Base-by-base conservation (phyloP, 371 early-diverging fungal species). In the Syncephalis plumigaleata region DNA sequence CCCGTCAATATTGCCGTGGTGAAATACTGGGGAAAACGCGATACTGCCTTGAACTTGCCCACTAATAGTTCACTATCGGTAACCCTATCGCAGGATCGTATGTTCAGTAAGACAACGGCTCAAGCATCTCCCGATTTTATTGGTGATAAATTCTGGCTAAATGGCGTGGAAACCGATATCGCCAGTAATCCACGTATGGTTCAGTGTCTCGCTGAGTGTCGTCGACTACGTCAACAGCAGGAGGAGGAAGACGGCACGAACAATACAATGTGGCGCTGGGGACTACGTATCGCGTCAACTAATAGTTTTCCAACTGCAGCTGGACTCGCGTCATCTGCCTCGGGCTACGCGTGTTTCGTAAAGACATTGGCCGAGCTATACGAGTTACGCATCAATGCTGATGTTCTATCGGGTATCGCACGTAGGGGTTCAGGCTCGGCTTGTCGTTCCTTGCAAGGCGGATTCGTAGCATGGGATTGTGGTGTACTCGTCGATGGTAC, bases 261-360 rank as follows among this genome's bases (percentile, higher is more conserved):
- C 24, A 61, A 63, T 9, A 66, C 65, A 5, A 59, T 84, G 46
- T 77, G 81, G 0, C 54, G 58, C 22, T 75, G 73, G 57, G 53
- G 60, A 25, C 50, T 95, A 44, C 89, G 83, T 55, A 78, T 94
- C 37, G 80, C 79, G 56, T 92, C 94, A 23, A 85, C 77, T 54
- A 98, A 98, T 77, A 97, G 92, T 73, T 98, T 98, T 61, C 98
- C 99, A 18, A 95, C 98, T 5, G 97, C 97, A 27, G 97, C 97
- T 7, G 99, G 99, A n/a, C 68, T 98, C 36, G 99, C 99, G n/a
- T 94, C 95, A 39, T 92, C 93, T 16, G 98, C 99, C 15, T 88
- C 91, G 11, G 99, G 99, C 2, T 87, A 88, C 46, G 93, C 99
- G 18, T 90, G 91, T 51, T 70, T 98, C 37, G 91, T 90, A 36